A percentile compares a stretch with the other conserved stretches of the same genome.
These are phyloP conservation scores for Tilletiopsis washingtonensis DNA, from an alignment of 1,284 basidiomycete species.

Conservation along the genomic window DNA sequence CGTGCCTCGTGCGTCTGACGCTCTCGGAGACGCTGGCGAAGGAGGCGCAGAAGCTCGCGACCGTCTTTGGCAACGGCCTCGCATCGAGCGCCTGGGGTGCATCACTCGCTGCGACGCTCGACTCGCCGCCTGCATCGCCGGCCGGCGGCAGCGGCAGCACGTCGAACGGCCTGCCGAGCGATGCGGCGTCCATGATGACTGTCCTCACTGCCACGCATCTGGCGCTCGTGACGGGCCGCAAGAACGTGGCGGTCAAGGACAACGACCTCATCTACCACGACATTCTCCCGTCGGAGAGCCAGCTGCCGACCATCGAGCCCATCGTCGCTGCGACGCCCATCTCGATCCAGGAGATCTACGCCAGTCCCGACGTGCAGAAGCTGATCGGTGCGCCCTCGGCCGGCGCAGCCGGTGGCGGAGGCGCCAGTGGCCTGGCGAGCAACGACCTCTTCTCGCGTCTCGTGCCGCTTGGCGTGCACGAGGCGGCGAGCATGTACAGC, in stretches of 20 bases:
- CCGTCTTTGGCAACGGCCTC: no score
- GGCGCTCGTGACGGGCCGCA: slow-evolving; percentile 67
- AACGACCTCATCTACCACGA: slow-evolving; percentile 98
- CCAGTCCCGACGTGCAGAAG: slow-evolving; percentile 82
- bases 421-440: background rate
- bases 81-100: slow-evolving; percentile 63
- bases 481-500: slow-evolving; percentile 89
- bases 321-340: slow-evolving; percentile 69
- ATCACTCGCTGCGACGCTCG: slow-evolving; percentile 36
- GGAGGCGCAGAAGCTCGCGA: slow-evolving; percentile 67
- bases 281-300: slow-evolving; percentile 71
- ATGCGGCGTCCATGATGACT: slow-evolving; percentile 67
- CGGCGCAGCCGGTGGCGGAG: background rate
- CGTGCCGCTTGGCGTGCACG: slow-evolving; percentile 87
- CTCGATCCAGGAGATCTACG: slow-evolving; percentile 88
- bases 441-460: slow-evolving; percentile 81
- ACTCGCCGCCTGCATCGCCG: background rate
- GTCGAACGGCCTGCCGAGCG: slow-evolving; percentile 64
- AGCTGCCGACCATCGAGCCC: slow-evolving; percentile 73
- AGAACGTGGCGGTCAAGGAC: slow-evolving; percentile 69
- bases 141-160: background rate
- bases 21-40: slow-evolving; percentile 74
- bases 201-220: slow-evolving; percentile 79
- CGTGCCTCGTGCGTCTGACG: slow-evolving; percentile 71
- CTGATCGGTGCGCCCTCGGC: slow-evolving; percentile 62